These are phyloP conservation scores for Penicillium diatomitis DNA, from an alignment of 495 filamentous ascomycete genomes.

Conservation along the genomic window DNA sequence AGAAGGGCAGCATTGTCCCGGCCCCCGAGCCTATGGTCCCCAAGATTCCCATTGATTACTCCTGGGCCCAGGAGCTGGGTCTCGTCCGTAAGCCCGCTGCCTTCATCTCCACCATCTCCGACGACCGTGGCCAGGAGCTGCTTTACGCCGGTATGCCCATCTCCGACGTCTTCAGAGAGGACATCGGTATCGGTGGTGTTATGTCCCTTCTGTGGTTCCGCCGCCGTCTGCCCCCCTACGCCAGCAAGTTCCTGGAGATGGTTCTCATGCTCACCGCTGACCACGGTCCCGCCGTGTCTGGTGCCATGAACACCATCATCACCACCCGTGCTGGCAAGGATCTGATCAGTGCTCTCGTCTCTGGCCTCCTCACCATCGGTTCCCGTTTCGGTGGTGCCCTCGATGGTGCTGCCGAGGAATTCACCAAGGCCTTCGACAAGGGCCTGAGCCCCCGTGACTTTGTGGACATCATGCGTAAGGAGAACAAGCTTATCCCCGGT, in stretches of 20 bases:
- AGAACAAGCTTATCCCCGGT: conserved; percentile 99
- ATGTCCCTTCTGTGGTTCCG: conserved; percentile 99
- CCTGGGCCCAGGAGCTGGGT: conserved; percentile 97
- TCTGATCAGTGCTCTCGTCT: conserved; percentile 87
- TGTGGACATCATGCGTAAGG: conserved; percentile 96
- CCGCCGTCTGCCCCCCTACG: conserved; percentile 89
- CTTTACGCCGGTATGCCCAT: conserved; percentile 99
- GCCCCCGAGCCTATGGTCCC: conserved; percentile 82
- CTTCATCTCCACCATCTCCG: conserved; percentile 99
- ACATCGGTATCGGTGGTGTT: conserved; percentile 98
- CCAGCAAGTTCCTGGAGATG: conserved; percentile 99
- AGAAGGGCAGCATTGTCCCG: conserved; percentile 73
- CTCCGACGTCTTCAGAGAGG: conserved; percentile 97
- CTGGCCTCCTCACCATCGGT: conserved; percentile 95
- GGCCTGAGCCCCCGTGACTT: conserved; percentile 97
- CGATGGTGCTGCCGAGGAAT: conserved; percentile 96
- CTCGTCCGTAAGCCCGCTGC: conserved; percentile 99
- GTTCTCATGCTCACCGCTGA: conserved; percentile 99
- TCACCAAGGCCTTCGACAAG: conserved; percentile 96
- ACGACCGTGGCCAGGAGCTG: conserved; percentile 98
- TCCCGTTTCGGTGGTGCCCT: conserved; percentile 97
- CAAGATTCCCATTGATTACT: conserved; percentile 99
- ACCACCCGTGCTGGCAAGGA: conserved; percentile 98
- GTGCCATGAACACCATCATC: conserved; percentile 99
- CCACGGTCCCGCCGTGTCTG: conserved; percentile 96